Evolutionary conservation across 768 basidiomycete genomes (phyloP).

Genomic region (Xerocomellus chrysenteron): DNA sequence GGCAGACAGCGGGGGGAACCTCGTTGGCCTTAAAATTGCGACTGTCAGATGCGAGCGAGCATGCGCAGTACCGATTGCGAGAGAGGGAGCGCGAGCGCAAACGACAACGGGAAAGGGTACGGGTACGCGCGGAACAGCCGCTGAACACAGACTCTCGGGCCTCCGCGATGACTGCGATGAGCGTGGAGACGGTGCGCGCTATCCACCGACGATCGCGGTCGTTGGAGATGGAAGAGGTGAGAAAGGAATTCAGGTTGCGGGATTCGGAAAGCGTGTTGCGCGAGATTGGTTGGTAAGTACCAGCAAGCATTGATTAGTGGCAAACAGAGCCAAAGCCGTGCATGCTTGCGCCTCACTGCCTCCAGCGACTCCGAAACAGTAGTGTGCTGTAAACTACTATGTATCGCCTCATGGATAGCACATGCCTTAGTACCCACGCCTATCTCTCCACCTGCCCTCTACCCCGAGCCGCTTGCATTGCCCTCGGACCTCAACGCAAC

Average conservation of each 20-base stretch:
- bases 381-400: too few relatives aligned
- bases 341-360: too few relatives aligned
- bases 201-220: too few relatives aligned
- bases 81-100: constrained; percentile 22
- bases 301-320: too few relatives aligned
- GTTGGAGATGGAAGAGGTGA: not conserved
- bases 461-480: too few relatives aligned
- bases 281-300: too few relatives aligned
- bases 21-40: constrained; percentile 18
- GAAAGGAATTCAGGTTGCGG: constrained; percentile 12
- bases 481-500: too few relatives aligned
- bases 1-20: constrained; percentile 2
- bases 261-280: not conserved
- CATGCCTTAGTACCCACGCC: too few relatives aligned
- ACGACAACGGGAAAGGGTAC: not conserved
- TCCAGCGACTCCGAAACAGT: too few relatives aligned
- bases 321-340: too few relatives aligned
- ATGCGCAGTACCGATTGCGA: constrained; percentile 18
- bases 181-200: not conserved
- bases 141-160: not conserved
- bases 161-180: not conserved
- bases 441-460: too few relatives aligned
- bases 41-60: constrained; percentile 27
- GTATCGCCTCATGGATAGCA: too few relatives aligned
- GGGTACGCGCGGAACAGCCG: not conserved